Base-by-base conservation (phyloP, 2,329 filamentous ascomycete species). In the Ceratocystiopsis sp. region DNA sequence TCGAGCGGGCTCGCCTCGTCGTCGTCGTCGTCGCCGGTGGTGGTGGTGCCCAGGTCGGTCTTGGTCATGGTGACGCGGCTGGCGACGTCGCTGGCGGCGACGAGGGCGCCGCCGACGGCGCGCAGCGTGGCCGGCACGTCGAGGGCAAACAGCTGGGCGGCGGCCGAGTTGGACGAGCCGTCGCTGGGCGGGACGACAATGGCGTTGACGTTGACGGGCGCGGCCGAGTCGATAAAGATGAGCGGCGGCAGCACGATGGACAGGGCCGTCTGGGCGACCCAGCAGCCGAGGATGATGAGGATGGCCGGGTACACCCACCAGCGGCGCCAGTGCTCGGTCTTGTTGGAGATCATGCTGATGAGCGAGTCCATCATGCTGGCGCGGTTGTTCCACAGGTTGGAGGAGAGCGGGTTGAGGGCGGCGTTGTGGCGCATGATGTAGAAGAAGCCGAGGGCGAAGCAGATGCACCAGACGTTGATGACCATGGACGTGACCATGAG, bases 71-170 rank as follows among this genome's bases (percentile, higher is more conserved):
- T 17, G 10, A 48, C 44, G 25, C 43, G 43, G 36, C 37, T 35
- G 6, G 41, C 14, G 12, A 42, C 40, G 37, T 43, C 43, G 38
- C 69, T 98, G 41, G 78, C 82, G 45, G 82, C 83, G 52, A 82
- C 78, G 48, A 86, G 91, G 52, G 80, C 80, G 38, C 75, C 96
- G 41, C 82, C 89, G 46, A 82, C 84, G 11, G 78, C 78, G 21
- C 79, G 91, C 46, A 94, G 94, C 59, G 87, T 89, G 7, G 85
- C 93, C 52, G 47, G 45, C 34, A 47, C 49, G 25, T 48, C 46
- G 36, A 45, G 46, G n/a, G 46, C 43, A 40, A 48, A 48, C 32
- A 48, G 44, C 39, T 45, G 43, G 8, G 46, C 46, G 4, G 43
- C 41, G n/a, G 21, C 43, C 25, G 46, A 44, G 44, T 38, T 38